Conservation (phyloP, 2,329 filamentous ascomycete genomes). For the Phyllosticta paracitricarpa region DNA sequence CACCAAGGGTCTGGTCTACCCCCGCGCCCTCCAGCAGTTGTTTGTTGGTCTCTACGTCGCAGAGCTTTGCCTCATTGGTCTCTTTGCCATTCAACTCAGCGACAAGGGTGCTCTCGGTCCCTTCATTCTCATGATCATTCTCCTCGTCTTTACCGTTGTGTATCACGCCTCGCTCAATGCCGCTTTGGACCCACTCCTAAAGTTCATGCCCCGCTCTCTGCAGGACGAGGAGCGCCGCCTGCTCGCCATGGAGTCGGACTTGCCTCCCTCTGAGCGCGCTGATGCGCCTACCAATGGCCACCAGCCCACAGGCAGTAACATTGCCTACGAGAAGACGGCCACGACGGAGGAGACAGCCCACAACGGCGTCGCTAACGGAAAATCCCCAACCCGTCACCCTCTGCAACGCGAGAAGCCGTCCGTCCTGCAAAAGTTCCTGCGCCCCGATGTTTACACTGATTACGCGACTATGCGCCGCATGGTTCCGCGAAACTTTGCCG, state of each 20-base stretch:
- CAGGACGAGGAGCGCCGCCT: conserved; percentile 11
- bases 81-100: conserved; percentile 20
- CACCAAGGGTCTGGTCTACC: conserved; percentile 37
- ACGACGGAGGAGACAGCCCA: not conserved
- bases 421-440: conserved; percentile 8
- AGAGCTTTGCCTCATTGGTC: conserved; percentile 37
- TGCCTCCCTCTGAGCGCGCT: conserved; percentile 1
- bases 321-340: conserved; percentile 1
- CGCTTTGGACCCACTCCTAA: conserved; percentile 10
- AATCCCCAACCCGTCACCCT: not conserved
- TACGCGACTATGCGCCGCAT: conserved; percentile 14
- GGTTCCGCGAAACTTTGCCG: conserved; percentile 14
- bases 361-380: not conserved
- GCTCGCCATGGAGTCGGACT: conserved; percentile 4
- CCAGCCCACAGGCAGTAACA: not conserved
- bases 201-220: conserved; percentile 7
- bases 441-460: conserved; percentile 11
- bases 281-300: conserved; percentile 6
- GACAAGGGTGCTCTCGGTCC: conserved; percentile 24
- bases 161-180: conserved; percentile 11
- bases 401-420: conserved; percentile 3
- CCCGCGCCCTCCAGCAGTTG: conserved; percentile 37
- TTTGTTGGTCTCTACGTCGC: conserved; percentile 39
- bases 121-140: conserved; percentile 20
- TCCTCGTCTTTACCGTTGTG: conserved; percentile 16